These are phyloP conservation scores for Fagus sylvatica DNA, from an alignment of 306 rosid genomes.

Conservation along the genomic window DNA sequence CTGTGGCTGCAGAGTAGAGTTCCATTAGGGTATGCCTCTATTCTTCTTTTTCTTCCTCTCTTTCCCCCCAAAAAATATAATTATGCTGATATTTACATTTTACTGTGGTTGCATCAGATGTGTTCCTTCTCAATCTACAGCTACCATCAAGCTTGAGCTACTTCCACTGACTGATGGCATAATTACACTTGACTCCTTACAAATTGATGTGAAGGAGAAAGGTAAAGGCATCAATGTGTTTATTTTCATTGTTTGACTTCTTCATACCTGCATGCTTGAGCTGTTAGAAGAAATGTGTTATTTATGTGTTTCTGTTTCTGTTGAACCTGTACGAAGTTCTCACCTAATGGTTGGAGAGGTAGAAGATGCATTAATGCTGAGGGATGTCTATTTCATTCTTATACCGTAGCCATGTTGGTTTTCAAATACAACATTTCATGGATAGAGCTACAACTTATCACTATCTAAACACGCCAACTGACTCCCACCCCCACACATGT, in stretches of 20 bases:
- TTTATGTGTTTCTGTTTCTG: slow-evolving; percentile 10
- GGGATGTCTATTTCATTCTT: background rate
- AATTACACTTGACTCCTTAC: slow-evolving; percentile 80
- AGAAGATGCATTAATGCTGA: background rate
- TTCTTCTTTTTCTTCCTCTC: background rate
- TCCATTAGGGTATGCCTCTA: slow-evolving; percentile 77
- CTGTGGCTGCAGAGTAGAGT: slow-evolving; percentile 96
- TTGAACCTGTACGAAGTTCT: slow-evolving; percentile 2
- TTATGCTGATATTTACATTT: slow-evolving; percentile 26
- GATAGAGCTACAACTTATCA: background rate
- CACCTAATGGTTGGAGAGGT: background rate
- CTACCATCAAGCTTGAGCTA: slow-evolving; percentile 85
- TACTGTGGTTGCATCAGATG: slow-evolving; percentile 49
- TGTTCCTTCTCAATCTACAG: slow-evolving; percentile 74
- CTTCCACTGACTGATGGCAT: slow-evolving; percentile 94
- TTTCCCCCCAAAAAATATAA: slow-evolving; percentile 2
- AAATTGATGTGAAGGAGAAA: slow-evolving; percentile 85
- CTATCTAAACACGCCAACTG: background rate
- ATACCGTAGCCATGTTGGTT: background rate
- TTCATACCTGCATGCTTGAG: slow-evolving; percentile 22
- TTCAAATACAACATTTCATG: background rate
- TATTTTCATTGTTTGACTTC: slow-evolving; percentile 5
- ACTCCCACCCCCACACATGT: background rate
- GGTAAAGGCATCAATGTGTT: slow-evolving; percentile 70
- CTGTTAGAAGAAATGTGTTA: slow-evolving; percentile 13